Percentiles rank a stretch among this genome's conserved stretches.
phyloP scores from a whole-genome alignment of 768 basidiomycete species.

The Boletus sp. region DNA sequence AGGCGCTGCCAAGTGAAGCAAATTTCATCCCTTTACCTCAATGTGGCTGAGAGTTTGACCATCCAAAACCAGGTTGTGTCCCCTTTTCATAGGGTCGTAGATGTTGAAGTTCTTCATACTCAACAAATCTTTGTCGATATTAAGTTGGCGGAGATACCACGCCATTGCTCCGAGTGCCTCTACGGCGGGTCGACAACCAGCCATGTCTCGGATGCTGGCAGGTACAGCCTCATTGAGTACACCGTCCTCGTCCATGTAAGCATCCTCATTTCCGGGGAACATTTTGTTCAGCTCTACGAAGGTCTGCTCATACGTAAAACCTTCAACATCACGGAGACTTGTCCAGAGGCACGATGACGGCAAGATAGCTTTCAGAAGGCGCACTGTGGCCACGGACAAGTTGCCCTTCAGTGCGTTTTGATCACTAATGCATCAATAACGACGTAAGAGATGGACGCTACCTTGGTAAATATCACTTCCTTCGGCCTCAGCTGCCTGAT shows the following conservation, averaged over 20 bases:
- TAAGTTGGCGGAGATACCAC: constrained; percentile 91
- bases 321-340: constrained; percentile 78
- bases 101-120: constrained; percentile 98
- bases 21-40: constrained; percentile 53
- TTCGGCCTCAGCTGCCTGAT: constrained; percentile 89
- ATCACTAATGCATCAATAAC: not conserved
- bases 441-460: constrained; percentile 24
- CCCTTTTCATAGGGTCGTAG: constrained; percentile 92
- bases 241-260: constrained; percentile 47
- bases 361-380: constrained; percentile 77
- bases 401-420: constrained; percentile 58
- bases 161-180: constrained; percentile 90
- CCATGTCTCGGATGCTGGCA: constrained; percentile 71
- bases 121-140: constrained; percentile 93
- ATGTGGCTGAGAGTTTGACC: constrained; percentile 95
- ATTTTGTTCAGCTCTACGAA: constrained; percentile 64
- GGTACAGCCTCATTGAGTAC: constrained; percentile 48
- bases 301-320: constrained; percentile 71
- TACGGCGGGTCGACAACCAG: constrained; percentile 62
- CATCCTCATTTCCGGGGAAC: constrained; percentile 50
- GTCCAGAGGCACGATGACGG: constrained; percentile 89
- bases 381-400: constrained; percentile 76
- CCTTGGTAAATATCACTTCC: constrained; percentile 90
- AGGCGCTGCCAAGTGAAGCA: not conserved
- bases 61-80: constrained; percentile 83